A percentile compares a stretch with the other conserved stretches of the same genome.
phyloP scores from a whole-genome alignment of 2,329 filamentous ascomycete genomes.

The Colletotrichum spaethianum region DNA sequence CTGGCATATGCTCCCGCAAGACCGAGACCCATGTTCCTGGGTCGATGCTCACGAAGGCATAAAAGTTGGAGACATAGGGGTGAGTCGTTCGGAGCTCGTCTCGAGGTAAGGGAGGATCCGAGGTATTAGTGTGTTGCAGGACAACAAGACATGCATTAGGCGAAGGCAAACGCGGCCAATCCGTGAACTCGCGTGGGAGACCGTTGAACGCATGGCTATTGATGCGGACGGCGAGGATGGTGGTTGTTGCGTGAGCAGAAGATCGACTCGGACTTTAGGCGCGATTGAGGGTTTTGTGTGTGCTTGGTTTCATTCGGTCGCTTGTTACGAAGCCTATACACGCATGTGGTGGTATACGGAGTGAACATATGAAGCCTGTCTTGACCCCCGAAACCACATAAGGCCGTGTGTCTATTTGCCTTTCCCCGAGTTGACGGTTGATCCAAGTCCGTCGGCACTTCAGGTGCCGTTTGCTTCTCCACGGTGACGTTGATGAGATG shows the following conservation, averaged over 20 bases:
- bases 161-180: neutral
- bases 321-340: neutral
- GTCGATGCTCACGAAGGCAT: neutral
- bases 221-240: neutral
- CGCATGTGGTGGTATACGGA: neutral
- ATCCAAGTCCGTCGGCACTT: neutral
- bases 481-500: neutral
- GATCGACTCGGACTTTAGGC: neutral
- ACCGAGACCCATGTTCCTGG: neutral
- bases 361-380: neutral
- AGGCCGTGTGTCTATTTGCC: neutral
- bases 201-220: slow-evolving; percentile 2
- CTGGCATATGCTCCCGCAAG: neutral
- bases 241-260: neutral
- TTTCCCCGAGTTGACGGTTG: neutral
- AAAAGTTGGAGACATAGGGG: neutral
- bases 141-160: neutral
- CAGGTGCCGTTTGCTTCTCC: neutral
- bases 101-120: neutral
- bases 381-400: neutral
- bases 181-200: neutral
- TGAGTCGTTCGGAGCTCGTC: neutral
- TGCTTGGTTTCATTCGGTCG: neutral
- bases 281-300: neutral
- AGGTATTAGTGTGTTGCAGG: neutral